phyloP scores from a whole-genome alignment of 2,329 filamentous ascomycete species.

The Purpureocillium lavendulum region DNA sequence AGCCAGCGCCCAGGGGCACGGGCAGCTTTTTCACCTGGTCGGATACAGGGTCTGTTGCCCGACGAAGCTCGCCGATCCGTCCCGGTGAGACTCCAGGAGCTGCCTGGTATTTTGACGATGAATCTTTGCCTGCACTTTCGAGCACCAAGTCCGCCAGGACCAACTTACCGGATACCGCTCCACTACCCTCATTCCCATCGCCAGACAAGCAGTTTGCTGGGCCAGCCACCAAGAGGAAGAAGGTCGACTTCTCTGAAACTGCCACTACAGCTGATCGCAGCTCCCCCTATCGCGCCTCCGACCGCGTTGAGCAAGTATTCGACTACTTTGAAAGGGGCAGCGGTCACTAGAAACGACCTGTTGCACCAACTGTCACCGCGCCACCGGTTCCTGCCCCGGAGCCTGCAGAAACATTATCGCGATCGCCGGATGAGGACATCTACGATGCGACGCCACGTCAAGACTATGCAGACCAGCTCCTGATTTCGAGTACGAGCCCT shows the following conservation, averaged over 20 bases:
- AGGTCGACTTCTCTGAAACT: constrained; percentile 26
- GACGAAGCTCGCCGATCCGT: constrained; percentile 20
- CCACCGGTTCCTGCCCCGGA: too few species aligned
- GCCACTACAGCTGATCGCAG: constrained; percentile 23
- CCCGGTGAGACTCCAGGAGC: constrained; percentile 6
- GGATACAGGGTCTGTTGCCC: constrained; percentile 11
- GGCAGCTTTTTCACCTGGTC: constrained; percentile 2
- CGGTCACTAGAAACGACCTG: too few species aligned
- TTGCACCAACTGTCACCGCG: too few species aligned
- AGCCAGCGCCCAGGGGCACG: neutral
- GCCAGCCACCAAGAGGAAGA: neutral
- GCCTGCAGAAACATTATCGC: constrained; percentile 4
- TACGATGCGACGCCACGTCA: constrained; percentile 15
- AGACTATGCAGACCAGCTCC: too few species aligned
- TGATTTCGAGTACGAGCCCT: too few species aligned
- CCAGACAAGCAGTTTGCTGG: neutral
- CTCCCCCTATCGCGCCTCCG: constrained; percentile 14
- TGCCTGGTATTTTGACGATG: constrained; percentile 16
- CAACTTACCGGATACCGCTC: constrained; percentile 21
- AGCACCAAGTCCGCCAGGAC: constrained; percentile 14
- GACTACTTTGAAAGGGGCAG: constrained; percentile 6
- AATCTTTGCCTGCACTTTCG: constrained; percentile 15
- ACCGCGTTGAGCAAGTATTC: constrained; percentile 9
- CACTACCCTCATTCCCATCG: constrained; percentile 10
- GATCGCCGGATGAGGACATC: constrained; percentile 17